Conservation (phyloP, 2,329 filamentous ascomycete species). For the Neofusicoccum laricinum region DNA sequence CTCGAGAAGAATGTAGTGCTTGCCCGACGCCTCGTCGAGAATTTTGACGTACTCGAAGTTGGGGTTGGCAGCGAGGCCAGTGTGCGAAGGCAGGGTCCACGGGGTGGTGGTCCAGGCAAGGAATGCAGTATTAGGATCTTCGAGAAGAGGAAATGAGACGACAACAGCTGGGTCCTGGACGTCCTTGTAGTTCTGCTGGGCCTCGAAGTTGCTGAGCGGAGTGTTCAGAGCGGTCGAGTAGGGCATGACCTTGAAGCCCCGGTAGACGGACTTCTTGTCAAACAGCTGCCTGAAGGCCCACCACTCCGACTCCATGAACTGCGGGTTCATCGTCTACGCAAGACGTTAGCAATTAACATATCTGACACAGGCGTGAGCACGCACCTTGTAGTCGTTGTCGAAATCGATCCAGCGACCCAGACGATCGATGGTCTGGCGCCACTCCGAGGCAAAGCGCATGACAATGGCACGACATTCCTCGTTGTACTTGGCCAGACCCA, state of each 20-base stretch:
- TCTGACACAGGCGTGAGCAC: background rate
- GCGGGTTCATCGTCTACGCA: slow-evolving; percentile 82
- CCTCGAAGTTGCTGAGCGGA: slow-evolving; percentile 88
- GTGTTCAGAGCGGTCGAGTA: slow-evolving; percentile 90
- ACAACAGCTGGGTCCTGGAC: slow-evolving; percentile 88
- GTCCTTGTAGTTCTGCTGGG: slow-evolving; percentile 92
- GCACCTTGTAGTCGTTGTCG: slow-evolving; percentile 90
- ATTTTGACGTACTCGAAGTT: slow-evolving; percentile 88
- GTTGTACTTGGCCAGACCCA: slow-evolving; percentile 89
- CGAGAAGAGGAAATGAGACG: slow-evolving; percentile 78
- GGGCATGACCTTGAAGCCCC: slow-evolving; percentile 89
- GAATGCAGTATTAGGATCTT: slow-evolving; percentile 71
- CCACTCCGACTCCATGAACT: slow-evolving; percentile 95
- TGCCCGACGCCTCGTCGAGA: slow-evolving; percentile 74
- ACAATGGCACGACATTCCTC: slow-evolving; percentile 88
- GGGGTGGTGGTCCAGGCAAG: slow-evolving; percentile 90
- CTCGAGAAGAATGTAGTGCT: slow-evolving; percentile 82
- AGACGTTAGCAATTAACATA: background rate
- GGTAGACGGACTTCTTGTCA: slow-evolving; percentile 85
- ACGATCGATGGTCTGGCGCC: slow-evolving; percentile 82
- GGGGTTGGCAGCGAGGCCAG: slow-evolving; percentile 73
- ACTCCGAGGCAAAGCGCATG: slow-evolving; percentile 84
- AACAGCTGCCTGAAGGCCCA: slow-evolving; percentile 95
- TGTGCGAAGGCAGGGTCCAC: slow-evolving; percentile 80
- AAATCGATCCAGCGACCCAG: slow-evolving; percentile 97